phyloP scores from a whole-genome alignment of 495 filamentous ascomycete genomes.

The Aspergillus sparsus region DNA sequence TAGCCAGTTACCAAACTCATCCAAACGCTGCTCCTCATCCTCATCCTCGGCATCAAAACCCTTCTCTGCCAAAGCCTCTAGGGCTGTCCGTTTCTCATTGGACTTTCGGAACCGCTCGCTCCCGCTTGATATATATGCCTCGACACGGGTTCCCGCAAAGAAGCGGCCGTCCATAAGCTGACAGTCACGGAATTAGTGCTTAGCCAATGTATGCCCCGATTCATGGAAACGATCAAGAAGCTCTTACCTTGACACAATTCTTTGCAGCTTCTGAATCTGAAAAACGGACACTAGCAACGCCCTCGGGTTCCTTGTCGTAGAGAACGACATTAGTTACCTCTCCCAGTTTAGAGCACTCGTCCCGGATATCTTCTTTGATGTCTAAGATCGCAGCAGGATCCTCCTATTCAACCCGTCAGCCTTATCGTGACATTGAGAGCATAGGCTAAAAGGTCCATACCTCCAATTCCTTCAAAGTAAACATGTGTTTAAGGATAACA shows the following conservation, averaged over 20 bases:
- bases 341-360: conserved; percentile 85
- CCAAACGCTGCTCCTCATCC: conserved; percentile 48
- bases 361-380: conserved; percentile 90
- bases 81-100: conserved; percentile 43
- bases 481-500: conserved; percentile 93
- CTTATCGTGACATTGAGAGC: background rate
- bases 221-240: conserved; percentile 6
- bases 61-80: conserved; percentile 49
- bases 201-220: background rate
- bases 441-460: conserved; percentile 31
- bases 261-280: conserved; percentile 65
- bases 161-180: conserved; percentile 77
- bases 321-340: conserved; percentile 87
- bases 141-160: conserved; percentile 72
- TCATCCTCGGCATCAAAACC: conserved; percentile 47
- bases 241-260: conserved; percentile 64
- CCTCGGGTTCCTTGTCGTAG: conserved; percentile 85
- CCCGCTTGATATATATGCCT: conserved; percentile 75
- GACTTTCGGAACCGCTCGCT: conserved; percentile 76
- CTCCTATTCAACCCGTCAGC: conserved; percentile 50
- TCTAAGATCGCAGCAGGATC: conserved; percentile 83
- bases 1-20: conserved; percentile 58
- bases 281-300: conserved; percentile 84
- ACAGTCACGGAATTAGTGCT: background rate
- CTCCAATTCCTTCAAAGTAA: conserved; percentile 80